Evolutionary conservation across 306 rosid species (phyloP).

Genomic region (Pterocarpus macrocarpus): DNA sequence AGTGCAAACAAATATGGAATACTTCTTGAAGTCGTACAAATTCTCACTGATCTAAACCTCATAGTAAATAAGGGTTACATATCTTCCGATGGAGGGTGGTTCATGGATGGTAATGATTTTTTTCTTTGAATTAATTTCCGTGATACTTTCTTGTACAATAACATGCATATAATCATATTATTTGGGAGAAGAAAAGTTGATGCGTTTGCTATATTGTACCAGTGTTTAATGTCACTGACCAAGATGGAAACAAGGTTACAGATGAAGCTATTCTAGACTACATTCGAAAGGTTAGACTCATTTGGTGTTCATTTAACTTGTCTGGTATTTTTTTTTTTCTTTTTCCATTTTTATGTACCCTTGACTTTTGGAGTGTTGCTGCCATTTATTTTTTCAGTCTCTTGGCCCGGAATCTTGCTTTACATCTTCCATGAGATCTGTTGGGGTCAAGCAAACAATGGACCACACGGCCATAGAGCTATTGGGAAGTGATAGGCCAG

Average conservation of each 20-base stretch:
- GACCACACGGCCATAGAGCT: constrained; percentile 84
- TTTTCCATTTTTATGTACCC: constrained; percentile 9
- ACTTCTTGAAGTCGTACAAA: constrained; percentile 82
- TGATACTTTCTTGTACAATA: not conserved
- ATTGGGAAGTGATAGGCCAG: constrained; percentile 87
- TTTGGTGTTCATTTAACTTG: constrained; percentile 11
- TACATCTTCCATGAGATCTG: constrained; percentile 74
- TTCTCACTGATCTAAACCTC: constrained; percentile 79
- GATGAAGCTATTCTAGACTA: constrained; percentile 84
- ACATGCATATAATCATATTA: not conserved
- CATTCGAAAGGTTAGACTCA: constrained; percentile 67
- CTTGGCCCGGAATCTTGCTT: constrained; percentile 88
- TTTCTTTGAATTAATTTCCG: not conserved
- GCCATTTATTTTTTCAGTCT: constrained; percentile 60
- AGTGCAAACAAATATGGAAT: constrained; percentile 87
- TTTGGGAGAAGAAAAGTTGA: not conserved
- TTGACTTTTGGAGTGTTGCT: constrained; percentile 9
- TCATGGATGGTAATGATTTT: constrained; percentile 76
- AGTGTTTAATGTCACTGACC: constrained; percentile 95
- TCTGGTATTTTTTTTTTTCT: not conserved
- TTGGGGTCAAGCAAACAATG: constrained; percentile 75
- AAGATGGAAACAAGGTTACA: constrained; percentile 90
- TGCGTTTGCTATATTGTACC: constrained; percentile 31
- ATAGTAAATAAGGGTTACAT: constrained; percentile 81
- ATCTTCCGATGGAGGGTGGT: constrained; percentile 90